Conservation (phyloP, 805 yeast genomes). For the Candida mattraensis region DNA sequence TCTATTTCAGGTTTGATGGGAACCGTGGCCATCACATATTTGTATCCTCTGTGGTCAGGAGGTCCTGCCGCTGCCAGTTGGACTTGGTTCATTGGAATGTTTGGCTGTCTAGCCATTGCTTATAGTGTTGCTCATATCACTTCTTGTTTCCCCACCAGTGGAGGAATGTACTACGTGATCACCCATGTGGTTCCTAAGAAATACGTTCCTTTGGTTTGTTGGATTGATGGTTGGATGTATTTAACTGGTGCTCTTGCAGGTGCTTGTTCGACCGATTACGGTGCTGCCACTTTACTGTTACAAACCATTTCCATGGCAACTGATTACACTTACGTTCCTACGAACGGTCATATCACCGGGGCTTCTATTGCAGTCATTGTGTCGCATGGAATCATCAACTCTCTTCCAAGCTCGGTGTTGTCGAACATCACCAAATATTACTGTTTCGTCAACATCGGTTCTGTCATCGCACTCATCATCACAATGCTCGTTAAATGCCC, state of each 20-base stretch:
- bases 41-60: conserved; percentile 48
- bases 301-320: conserved; percentile 43
- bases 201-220: conserved; percentile 50
- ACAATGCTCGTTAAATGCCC: conserved; percentile 57
- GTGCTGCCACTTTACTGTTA: conserved; percentile 48
- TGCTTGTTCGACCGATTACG: conserved; percentile 52
- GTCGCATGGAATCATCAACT: conserved; percentile 50
- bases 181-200: conserved; percentile 48
- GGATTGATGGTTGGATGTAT: conserved; percentile 56
- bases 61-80: conserved; percentile 66
- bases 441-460: conserved; percentile 49
- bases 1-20: conserved; percentile 68
- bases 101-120: conserved; percentile 56
- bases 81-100: conserved; percentile 59
- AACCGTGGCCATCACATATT: conserved; percentile 54
- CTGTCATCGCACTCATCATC: conserved; percentile 49
- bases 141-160: conserved; percentile 52
- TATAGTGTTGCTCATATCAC: conserved; percentile 50
- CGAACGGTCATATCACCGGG: conserved; percentile 47
- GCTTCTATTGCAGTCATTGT: conserved; percentile 49
- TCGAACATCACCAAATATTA: conserved; percentile 51
- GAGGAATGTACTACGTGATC: conserved; percentile 50
- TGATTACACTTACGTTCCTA: conserved; percentile 39
- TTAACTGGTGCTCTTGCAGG: conserved; percentile 50
- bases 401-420: conserved; percentile 50